phyloP scores from a whole-genome alignment of 2,329 filamentous ascomycete genomes.

The Akanthomyces dipterigenus region DNA sequence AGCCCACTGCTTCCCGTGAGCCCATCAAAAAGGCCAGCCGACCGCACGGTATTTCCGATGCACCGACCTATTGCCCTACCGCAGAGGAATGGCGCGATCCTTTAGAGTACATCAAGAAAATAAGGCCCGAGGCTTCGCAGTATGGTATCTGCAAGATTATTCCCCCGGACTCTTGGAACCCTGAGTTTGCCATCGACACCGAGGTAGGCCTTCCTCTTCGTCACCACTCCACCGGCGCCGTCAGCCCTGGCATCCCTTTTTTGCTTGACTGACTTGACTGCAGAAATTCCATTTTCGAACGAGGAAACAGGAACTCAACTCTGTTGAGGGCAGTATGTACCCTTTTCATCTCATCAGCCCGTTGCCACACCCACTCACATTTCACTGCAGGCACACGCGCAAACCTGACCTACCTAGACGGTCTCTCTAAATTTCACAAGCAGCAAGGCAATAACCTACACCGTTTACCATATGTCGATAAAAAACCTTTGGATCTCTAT shows the following conservation, averaged over 20 bases:
- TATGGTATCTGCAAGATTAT: slow-evolving; percentile 96
- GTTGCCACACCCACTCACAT: slow-evolving; percentile 8
- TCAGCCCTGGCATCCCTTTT: not conserved
- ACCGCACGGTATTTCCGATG: slow-evolving; percentile 79
- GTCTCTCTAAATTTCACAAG: slow-evolving; percentile 92
- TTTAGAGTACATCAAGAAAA: slow-evolving; percentile 88
- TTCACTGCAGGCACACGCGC: slow-evolving; percentile 69
- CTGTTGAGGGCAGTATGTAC: slow-evolving; percentile 87
- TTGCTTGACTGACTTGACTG: slow-evolving; percentile 16
- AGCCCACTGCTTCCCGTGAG: slow-evolving; percentile 70
- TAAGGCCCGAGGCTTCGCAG: slow-evolving; percentile 74
- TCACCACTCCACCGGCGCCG: not conserved
- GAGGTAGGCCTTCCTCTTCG: slow-evolving; percentile 52
- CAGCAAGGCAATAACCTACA: slow-evolving; percentile 93
- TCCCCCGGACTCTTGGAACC: slow-evolving; percentile 89
- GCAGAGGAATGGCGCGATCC: slow-evolving; percentile 94
- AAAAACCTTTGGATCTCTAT: slow-evolving; percentile 91
- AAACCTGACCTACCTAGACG: slow-evolving; percentile 93
- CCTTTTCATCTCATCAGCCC: not conserved
- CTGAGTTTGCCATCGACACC: slow-evolving; percentile 91
- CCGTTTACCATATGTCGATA: slow-evolving; percentile 92
- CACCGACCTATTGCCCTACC: slow-evolving; percentile 83
- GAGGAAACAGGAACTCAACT: slow-evolving; percentile 92
- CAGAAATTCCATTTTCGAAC: slow-evolving; percentile 96
- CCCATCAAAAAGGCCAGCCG: slow-evolving; percentile 69